Evolutionary conservation across 257 asterid genomes (phyloP).

Genomic region (Cruciata laevipes): DNA sequence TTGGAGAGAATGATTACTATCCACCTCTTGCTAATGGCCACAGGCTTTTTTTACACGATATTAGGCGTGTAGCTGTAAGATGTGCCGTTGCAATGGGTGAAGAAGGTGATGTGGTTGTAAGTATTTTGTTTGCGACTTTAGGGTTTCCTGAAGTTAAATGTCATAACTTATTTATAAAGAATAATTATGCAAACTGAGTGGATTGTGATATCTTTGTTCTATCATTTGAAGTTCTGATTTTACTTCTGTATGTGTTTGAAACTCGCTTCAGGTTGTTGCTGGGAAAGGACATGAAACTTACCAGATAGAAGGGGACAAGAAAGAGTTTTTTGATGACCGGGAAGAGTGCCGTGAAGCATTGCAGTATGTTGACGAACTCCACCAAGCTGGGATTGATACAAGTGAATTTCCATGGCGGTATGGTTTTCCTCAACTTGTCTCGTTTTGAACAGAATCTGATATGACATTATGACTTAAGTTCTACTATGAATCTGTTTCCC

Average conservation of each 20-base stretch:
- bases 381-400: slow-evolving; percentile 96
- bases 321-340: slow-evolving; percentile 87
- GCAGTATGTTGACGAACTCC: slow-evolving; percentile 97
- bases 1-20: slow-evolving; percentile 92
- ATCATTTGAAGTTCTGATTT: neutral
- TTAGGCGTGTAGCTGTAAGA: slow-evolving; percentile 91
- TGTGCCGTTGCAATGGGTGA: slow-evolving; percentile 99
- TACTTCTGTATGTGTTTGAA: slow-evolving; percentile 4
- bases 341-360: slow-evolving; percentile 96
- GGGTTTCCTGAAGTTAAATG: neutral
- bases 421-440: neutral
- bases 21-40: slow-evolving; percentile 96
- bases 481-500: neutral
- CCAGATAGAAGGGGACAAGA: slow-evolving; percentile 81
- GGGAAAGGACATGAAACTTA: slow-evolving; percentile 87
- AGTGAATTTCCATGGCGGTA: slow-evolving; percentile 99
- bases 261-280: slow-evolving; percentile 68
- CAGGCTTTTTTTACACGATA: slow-evolving; percentile 82
- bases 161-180: neutral
- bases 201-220: neutral
- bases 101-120: slow-evolving; percentile 96
- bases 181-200: neutral
- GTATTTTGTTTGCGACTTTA: neutral
- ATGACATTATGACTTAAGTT: too few relatives aligned
- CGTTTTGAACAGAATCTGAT: too few relatives aligned